Percentiles rank a stretch among this genome's conserved stretches.
phyloP scores from a whole-genome alignment of 2,329 filamentous ascomycete genomes.

The Dactylellina cionopaga region DNA sequence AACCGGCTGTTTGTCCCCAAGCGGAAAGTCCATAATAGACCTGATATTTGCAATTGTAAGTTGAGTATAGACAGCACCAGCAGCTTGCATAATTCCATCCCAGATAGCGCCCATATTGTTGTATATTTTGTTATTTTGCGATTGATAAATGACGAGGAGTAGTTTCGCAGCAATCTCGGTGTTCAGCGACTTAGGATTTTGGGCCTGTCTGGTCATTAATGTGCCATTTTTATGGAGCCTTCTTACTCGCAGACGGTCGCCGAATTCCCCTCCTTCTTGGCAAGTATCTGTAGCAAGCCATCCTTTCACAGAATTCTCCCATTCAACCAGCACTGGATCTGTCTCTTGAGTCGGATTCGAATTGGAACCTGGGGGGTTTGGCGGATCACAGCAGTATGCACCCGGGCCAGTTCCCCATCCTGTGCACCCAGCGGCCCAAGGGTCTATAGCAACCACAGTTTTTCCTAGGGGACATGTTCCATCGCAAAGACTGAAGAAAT shows the following conservation, averaged over 20 bases:
- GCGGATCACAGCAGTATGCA: slow-evolving; percentile 9
- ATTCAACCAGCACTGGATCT: not conserved
- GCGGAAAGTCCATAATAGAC: not conserved
- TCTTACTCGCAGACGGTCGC: not conserved
- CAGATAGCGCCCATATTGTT: not conserved
- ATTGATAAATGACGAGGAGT: not conserved
- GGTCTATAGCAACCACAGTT: not conserved
- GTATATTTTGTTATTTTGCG: not conserved
- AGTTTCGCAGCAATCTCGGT: not conserved
- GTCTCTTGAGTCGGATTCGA: not conserved
- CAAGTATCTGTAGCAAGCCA: not conserved
- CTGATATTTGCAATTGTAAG: slow-evolving; percentile 2
- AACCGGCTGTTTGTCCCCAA: not conserved
- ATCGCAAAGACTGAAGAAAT: not conserved
- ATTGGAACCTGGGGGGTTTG: slow-evolving; percentile 1
- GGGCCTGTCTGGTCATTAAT: not conserved
- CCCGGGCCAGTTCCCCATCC: slow-evolving; percentile 1
- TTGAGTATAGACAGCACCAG: not conserved
- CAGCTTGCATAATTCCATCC: not conserved
- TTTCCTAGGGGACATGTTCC: not conserved
- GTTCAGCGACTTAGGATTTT: not conserved
- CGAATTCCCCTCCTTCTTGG: not conserved
- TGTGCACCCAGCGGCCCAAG: slow-evolving; percentile 6
- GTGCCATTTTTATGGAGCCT: not conserved
- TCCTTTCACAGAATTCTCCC: not conserved